Conservation (phyloP, 148 eudicot species). For the Hydrangea macrophylla region DNA sequence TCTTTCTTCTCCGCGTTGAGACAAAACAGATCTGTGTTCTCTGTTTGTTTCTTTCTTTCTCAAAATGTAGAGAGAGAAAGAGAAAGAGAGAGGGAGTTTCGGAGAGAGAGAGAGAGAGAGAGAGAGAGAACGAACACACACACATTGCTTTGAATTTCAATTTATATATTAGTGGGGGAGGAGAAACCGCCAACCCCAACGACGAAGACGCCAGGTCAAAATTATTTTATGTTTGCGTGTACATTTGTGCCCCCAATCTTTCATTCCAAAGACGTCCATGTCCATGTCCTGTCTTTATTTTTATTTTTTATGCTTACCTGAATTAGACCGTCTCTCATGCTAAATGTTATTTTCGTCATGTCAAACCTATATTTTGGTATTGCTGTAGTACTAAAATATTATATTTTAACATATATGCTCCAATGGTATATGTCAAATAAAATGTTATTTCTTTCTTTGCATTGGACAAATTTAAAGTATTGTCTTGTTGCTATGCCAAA, state of each 20-base stretch:
- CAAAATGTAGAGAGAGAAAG: conserved; percentile 3
- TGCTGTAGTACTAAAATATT: too few species aligned
- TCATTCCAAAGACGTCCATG: neutral
- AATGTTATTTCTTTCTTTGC: too few species aligned
- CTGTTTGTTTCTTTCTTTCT: conserved; percentile 15
- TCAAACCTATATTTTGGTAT: too few species aligned
- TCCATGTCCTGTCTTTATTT: too few species aligned
- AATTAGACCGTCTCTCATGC: too few species aligned
- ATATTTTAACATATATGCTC: too few species aligned
- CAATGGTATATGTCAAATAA: too few species aligned
- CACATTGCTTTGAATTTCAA: neutral
- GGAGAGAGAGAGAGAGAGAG: conserved; percentile 18
- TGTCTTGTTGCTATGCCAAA: too few species aligned
- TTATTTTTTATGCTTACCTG: too few species aligned
- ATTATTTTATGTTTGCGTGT: neutral
- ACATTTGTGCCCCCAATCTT: neutral
- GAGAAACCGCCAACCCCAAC: conserved; percentile 34
- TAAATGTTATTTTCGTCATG: too few species aligned
- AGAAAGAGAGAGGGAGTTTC: neutral
- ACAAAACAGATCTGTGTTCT: neutral
- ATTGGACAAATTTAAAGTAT: too few species aligned
- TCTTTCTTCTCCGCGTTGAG: neutral
- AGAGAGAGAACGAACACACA: neutral
- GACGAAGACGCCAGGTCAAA: conserved; percentile 3
- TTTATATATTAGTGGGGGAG: neutral